Evolutionary conservation across 1,284 basidiomycete species (phyloP), one percentile per base, ranked within the genome.

Genomic region (Baeospora myosura): DNA sequence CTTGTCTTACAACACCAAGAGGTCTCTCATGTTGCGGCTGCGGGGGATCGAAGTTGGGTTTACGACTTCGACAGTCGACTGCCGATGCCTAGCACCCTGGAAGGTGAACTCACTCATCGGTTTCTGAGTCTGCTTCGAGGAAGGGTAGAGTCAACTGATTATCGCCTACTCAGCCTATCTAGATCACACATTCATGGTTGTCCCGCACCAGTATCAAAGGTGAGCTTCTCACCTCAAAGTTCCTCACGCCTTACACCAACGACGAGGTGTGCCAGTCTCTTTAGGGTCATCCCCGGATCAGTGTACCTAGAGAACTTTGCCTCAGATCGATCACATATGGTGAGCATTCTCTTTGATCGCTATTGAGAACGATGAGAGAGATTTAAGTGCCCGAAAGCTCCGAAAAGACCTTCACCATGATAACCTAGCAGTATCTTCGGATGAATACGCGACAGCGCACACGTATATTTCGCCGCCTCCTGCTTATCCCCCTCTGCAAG

Each of bases 271-370:
- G 3, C 28, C 47, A 78, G 75, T 50, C 41, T 61, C 24, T 76
- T 77, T 50, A 66, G 75, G 52, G 65, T 85, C 36, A 61, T 88
- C 40, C 68, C 72, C 37, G 75, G 69, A 4, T 41, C 59, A 22
- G 55, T 55, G 3, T 81, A 70, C 52, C 58, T 86, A 16, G 62
- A 72, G 46, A 52, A 74, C 50, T 86, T 87, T 61, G 80, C 81
- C 6, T 86, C 82, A n/a, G 81, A 87, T 57, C 67, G 84, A 53
- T 81, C 81, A 41, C 84, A 87, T 58, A 87, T 88, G 83, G 80
- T 83, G 44, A 54, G 60, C 50, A 39, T 22, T 20, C 25, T 25
- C 20, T 3, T 20, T 24, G 3, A 20, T 20, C 42, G 26, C 12
- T 18, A 20, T 12, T 33, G 3, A 22, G 16, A 17, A 14, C 16